Evolutionary conservation across 2,329 filamentous ascomycete species (phyloP).

Genomic region (Ceratocystis smalleyi): DNA sequence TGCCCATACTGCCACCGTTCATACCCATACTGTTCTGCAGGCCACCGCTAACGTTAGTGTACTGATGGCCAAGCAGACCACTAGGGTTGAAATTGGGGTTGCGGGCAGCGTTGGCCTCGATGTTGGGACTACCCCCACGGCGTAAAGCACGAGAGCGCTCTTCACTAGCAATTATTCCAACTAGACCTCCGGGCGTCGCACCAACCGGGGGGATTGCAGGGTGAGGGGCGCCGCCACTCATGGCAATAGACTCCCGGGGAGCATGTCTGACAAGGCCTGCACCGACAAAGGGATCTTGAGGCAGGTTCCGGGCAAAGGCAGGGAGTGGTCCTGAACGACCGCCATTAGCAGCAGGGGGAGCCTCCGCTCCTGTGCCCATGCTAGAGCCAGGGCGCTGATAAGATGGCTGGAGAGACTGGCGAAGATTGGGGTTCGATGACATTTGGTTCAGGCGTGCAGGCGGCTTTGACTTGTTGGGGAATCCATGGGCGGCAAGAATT

Average conservation of each 20-base stretch:
- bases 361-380: conserved; percentile 19
- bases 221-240: conserved; percentile 38
- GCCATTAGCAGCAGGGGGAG: conserved; percentile 17
- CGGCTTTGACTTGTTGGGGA: conserved; percentile 62
- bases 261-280: conserved; percentile 58
- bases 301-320: conserved; percentile 67
- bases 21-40: conserved; percentile 3
- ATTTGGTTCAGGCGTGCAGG: conserved; percentile 50
- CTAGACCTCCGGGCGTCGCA: conserved; percentile 52
- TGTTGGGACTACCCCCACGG: conserved; percentile 55
- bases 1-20: conserved; percentile 21
- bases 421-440: conserved; percentile 57
- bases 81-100: conserved; percentile 24
- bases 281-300: conserved; percentile 71
- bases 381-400: conserved; percentile 37
- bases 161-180: conserved; percentile 77
- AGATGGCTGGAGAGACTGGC: conserved; percentile 31
- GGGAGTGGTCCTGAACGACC: conserved; percentile 40
- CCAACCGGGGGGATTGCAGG: conserved; percentile 28
- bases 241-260: conserved; percentile 58
- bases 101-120: conserved; percentile 31
- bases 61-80: conserved; percentile 26
- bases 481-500: conserved; percentile 77
- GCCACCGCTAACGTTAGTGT: conserved; percentile 35
- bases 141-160: conserved; percentile 65